A percentile compares a stretch with the other conserved stretches of the same genome.
Conservation (phyloP, 192 early-diverging fungal species). For the Coemansia brasiliensis region DNA sequence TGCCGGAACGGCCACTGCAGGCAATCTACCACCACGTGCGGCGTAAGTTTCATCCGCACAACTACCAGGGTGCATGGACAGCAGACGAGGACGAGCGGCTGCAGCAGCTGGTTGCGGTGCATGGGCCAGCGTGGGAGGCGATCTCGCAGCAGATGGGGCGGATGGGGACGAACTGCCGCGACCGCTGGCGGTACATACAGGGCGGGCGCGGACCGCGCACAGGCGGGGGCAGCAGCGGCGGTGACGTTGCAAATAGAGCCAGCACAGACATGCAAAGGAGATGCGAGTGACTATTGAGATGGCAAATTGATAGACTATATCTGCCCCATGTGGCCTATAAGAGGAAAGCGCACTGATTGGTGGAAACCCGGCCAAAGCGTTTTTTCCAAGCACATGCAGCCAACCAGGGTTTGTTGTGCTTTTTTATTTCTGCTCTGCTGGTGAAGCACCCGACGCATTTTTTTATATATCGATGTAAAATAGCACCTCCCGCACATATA, state of each 20-base stretch:
- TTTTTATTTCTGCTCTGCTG: constrained; percentile 3
- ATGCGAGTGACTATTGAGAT: too few relatives aligned
- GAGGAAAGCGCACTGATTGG: too few relatives aligned
- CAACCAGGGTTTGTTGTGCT: neutral
- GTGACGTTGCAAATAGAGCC: neutral
- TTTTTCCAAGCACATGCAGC: too few relatives aligned
- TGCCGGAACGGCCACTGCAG: constrained; percentile 43
- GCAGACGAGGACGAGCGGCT: constrained; percentile 32
- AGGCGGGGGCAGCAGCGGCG: neutral
- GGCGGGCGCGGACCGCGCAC: neutral
- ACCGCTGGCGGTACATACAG: constrained; percentile 53
- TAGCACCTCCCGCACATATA: too few relatives aligned
- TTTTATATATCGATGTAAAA: neutral
- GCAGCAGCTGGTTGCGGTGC: constrained; percentile 36
- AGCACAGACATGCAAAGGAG: neutral
- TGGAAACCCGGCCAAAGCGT: too few relatives aligned
- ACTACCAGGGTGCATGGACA: constrained; percentile 52
- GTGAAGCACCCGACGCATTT: constrained; percentile 2
- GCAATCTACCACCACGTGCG: constrained; percentile 53
- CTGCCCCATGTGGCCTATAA: too few relatives aligned
- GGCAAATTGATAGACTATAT: too few relatives aligned
- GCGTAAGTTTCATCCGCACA: constrained; percentile 47
- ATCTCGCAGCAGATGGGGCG: constrained; percentile 41
- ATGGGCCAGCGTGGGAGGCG: constrained; percentile 50
- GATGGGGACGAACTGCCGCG: constrained; percentile 53